These are phyloP conservation scores for Geranium incanum DNA, from an alignment of 441 rosid species.

Conservation along the genomic window DNA sequence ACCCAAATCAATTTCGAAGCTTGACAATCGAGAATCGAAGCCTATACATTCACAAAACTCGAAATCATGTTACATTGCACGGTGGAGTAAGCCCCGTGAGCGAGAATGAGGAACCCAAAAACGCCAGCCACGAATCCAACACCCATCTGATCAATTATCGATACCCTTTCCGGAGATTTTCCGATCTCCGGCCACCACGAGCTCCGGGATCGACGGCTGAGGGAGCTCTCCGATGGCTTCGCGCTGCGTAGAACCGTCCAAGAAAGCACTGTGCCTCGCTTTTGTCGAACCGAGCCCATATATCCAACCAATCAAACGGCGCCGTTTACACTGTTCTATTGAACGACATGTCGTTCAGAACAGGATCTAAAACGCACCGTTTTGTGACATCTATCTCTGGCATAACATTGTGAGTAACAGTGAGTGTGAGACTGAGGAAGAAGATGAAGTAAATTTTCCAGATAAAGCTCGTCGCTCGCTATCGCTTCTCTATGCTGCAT, in stretches of 20 bases:
- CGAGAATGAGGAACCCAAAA: conserved; percentile 57
- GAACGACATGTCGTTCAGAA: not conserved
- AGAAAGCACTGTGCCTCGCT: not conserved
- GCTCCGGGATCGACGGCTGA: conserved; percentile 9
- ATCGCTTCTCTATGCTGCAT: conserved; percentile 3
- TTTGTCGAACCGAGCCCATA: not conserved
- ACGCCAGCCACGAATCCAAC: conserved; percentile 58
- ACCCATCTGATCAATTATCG: conserved; percentile 35
- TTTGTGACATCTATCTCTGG: not conserved
- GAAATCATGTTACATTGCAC: conserved; percentile 48
- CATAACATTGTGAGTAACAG: not conserved
- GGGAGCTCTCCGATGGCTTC: not conserved
- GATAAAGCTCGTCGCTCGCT: not conserved
- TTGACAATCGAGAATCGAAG: conserved; percentile 1
- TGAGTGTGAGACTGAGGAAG: not conserved
- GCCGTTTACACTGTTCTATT: not conserved
- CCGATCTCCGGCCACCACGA: conserved; percentile 23
- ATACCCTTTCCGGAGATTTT: conserved; percentile 9
- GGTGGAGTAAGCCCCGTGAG: conserved; percentile 80
- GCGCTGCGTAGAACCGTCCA: conserved; percentile 2
- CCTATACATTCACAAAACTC: not conserved
- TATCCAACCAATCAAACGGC: not conserved
- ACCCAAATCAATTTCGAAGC: not conserved
- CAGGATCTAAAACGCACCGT: not conserved
- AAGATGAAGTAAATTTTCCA: not conserved